Base-by-base conservation (phyloP, 345 rosid species). In the Syzygium jambos region DNA sequence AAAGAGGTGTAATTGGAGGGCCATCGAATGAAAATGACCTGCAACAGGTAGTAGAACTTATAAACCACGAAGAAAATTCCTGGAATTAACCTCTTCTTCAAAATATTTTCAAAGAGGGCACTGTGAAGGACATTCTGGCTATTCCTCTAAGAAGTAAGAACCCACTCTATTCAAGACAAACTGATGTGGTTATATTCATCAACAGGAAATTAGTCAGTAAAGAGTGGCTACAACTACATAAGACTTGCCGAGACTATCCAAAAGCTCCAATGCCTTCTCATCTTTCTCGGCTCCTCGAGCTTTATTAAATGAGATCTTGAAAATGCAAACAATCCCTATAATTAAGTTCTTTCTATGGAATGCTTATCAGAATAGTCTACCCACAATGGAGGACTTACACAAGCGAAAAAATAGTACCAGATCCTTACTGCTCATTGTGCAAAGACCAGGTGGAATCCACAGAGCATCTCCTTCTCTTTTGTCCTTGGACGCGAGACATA, bases 281-380 rank as follows among this genome's bases (percentile, higher is more conserved):
- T 55, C 57, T 55, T 55, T 55, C 57, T 55, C 0, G 57, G 23
- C 57, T 55, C 57, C 57, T 55, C 0, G 0, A 23, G 56, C 56
- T 17, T 17, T 2, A 54, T 19, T 0, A 0, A 17, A 54, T 19
- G 22, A 10, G 57, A 55, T 23, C 2, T 55, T 2, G 0, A 54
- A 54, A 55, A 55, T 55, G 57, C 25, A 7, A 55, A 21, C 1
- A 55, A 55, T 1, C 25, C 59, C 27, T 55, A 55, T 8, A 1
- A 21, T 55, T 21, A 55, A 55, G 5, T 11, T 55, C 59, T 21
- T 55, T 0, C 59, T 7, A 55, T 55, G 59, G 59, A 21, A 3
- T 21, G 11, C 25, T 0, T 54, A 4, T 21, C 10, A 0, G 25
- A 54, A 55, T 21, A 55, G 3, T 55, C 57, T 15, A 52, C 25